Conservation (phyloP, 176 grass and related monocot species). For the Luzula sylvatica region DNA sequence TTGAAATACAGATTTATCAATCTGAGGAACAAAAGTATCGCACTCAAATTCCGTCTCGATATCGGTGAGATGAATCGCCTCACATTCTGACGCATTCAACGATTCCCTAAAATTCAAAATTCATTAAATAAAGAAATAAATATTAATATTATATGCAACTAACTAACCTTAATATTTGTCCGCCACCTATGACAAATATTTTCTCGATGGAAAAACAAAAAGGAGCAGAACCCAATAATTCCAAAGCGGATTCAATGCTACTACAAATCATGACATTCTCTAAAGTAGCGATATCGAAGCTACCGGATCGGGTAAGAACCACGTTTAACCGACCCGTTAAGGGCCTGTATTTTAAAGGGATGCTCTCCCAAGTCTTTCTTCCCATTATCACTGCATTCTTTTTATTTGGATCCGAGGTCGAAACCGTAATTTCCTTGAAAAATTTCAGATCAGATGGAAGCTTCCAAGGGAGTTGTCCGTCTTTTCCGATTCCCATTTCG, state of each 20-base stretch:
- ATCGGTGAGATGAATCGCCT: slow-evolving; percentile 74
- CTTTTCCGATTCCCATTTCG: slow-evolving; percentile 80
- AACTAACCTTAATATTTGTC: slow-evolving; percentile 67
- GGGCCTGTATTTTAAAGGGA: slow-evolving; percentile 48
- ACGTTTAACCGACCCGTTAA: slow-evolving; percentile 72
- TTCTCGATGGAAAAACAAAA: slow-evolving; percentile 76
- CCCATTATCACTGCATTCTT: slow-evolving; percentile 92
- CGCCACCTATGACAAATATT: slow-evolving; percentile 77
- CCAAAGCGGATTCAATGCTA: slow-evolving; percentile 60
- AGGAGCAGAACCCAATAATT: slow-evolving; percentile 48
- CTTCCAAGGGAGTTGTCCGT: slow-evolving; percentile 66
- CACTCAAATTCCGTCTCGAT: slow-evolving; percentile 47
- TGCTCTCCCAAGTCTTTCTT: slow-evolving; percentile 82
- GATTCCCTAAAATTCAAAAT: slow-evolving; percentile 38
- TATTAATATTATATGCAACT: no score
- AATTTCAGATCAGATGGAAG: slow-evolving; percentile 62
- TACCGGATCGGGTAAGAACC: slow-evolving; percentile 64
- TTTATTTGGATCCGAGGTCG: slow-evolving; percentile 55
- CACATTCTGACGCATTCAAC: slow-evolving; percentile 60
- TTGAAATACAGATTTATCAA: slow-evolving; percentile 54
- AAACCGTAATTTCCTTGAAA: slow-evolving; percentile 68
- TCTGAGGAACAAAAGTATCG: slow-evolving; percentile 58
- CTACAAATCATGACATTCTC: slow-evolving; percentile 70
- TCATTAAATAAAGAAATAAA: background rate
- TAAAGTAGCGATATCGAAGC: slow-evolving; percentile 54